phyloP scores from a whole-genome alignment of 192 early-diverging fungal genomes.

The Coemansia pectinata region DNA sequence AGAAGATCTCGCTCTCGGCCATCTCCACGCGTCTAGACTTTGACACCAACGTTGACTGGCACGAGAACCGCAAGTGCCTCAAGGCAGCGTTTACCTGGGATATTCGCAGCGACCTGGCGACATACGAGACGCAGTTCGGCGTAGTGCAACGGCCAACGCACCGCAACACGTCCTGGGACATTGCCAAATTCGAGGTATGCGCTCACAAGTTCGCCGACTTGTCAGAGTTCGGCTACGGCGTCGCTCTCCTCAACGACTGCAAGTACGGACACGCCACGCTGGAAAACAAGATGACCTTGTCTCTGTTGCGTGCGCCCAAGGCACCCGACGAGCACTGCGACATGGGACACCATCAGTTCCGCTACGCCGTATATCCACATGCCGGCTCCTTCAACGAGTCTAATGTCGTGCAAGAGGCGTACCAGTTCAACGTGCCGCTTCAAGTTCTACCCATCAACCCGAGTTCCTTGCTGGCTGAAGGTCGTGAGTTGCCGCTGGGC shows the following conservation, averaged over 20 bases:
- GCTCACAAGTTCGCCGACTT: slow-evolving; percentile 96
- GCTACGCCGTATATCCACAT: slow-evolving; percentile 90
- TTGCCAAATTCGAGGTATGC: slow-evolving; percentile 90
- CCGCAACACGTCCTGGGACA: slow-evolving; percentile 88
- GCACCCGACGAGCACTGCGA: slow-evolving; percentile 58
- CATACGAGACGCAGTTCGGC: slow-evolving; percentile 95
- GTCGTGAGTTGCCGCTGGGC: background rate
- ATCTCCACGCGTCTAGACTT: slow-evolving; percentile 79
- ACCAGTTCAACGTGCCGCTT: slow-evolving; percentile 85
- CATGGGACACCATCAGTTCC: slow-evolving; percentile 73
- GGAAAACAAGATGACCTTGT: slow-evolving; percentile 77
- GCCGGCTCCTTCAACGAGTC: slow-evolving; percentile 78
- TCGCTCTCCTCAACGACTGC: slow-evolving; percentile 90
- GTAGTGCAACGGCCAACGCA: slow-evolving; percentile 88
- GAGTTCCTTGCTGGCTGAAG: background rate
- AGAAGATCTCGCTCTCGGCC: slow-evolving; percentile 74
- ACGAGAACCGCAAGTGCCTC: slow-evolving; percentile 83
- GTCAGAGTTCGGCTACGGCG: slow-evolving; percentile 92
- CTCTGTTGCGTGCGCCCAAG: slow-evolving; percentile 86
- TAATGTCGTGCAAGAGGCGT: slow-evolving; percentile 82
- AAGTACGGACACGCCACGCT: slow-evolving; percentile 94
- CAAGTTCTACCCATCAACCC: slow-evolving; percentile 33
- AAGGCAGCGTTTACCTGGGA: slow-evolving; percentile 94
- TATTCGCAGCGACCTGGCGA: slow-evolving; percentile 77
- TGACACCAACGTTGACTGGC: slow-evolving; percentile 85